These are phyloP conservation scores for Scutellaria galericulata DNA, from an alignment of 257 asterid genomes.

Conservation along the genomic window DNA sequence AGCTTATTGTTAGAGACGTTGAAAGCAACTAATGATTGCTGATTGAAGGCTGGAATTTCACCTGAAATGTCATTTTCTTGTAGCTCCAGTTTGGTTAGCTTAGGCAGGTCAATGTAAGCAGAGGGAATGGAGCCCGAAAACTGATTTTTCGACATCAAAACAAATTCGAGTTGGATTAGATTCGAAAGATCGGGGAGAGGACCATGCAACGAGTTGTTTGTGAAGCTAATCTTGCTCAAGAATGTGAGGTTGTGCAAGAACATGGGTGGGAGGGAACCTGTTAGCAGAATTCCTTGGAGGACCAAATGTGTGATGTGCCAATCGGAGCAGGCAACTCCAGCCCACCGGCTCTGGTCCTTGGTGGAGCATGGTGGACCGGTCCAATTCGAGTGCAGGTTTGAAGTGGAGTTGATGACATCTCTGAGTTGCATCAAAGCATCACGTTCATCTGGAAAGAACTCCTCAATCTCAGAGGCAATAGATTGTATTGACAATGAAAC, in stretches of 20 bases:
- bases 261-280: conserved; percentile 52
- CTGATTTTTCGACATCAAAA: conserved; percentile 54
- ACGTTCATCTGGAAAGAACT: conserved; percentile 57
- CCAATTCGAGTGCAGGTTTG: conserved; percentile 66
- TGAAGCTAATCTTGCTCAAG: conserved; percentile 58
- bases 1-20: conserved; percentile 63
- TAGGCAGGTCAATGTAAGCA: conserved; percentile 44
- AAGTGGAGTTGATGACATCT: conserved; percentile 49
- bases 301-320: conserved; percentile 55
- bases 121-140: conserved; percentile 60
- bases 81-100: conserved; percentile 48
- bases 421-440: conserved; percentile 61
- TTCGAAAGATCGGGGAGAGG: conserved; percentile 56
- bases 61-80: conserved; percentile 58
- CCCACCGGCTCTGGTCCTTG: conserved; percentile 61
- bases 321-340: conserved; percentile 59
- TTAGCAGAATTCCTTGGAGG: conserved; percentile 55
- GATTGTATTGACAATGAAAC: conserved; percentile 22
- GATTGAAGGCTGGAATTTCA: conserved; percentile 64
- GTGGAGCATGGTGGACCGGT: conserved; percentile 73
- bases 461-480: conserved; percentile 21
- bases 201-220: conserved; percentile 60
- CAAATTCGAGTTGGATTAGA: conserved; percentile 45
- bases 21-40: conserved; percentile 47
- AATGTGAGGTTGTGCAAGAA: conserved; percentile 54